These are phyloP conservation scores for Quercus cerris DNA, from an alignment of 306 rosid species.

Conservation along the genomic window DNA sequence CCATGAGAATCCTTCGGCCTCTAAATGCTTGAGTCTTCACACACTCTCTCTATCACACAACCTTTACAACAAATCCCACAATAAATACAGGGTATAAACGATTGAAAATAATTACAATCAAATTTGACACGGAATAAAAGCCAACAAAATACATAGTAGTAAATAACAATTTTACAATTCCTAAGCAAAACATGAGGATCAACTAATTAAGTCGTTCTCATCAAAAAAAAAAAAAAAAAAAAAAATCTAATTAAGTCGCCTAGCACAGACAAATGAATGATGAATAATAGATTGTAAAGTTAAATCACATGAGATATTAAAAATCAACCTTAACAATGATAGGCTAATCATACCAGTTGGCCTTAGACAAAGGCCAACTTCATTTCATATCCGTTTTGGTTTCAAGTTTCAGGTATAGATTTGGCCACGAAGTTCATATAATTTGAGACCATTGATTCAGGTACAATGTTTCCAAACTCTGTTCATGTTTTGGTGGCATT, in stretches of 20 bases:
- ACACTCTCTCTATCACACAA: too few species aligned
- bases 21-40: too few species aligned
- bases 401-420: background rate
- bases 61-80: too few species aligned
- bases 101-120: too few species aligned
- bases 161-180: too few species aligned
- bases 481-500: conserved; percentile 19
- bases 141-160: too few species aligned
- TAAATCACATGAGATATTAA: conserved; percentile 18
- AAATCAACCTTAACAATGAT: conserved; percentile 32
- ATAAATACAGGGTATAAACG: too few species aligned
- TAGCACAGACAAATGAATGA: conserved; percentile 42
- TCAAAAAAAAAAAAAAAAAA: too few species aligned
- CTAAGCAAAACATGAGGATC: conserved; percentile 34
- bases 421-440: background rate
- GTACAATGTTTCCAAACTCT: background rate
- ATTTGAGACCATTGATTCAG: background rate
- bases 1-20: too few species aligned
- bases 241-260: conserved; percentile 14
- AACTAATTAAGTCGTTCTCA: background rate
- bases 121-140: too few species aligned
- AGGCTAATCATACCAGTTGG: conserved; percentile 39
- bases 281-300: conserved; percentile 23
- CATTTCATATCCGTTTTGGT: conserved; percentile 5
- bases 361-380: background rate